Percentiles rank a stretch among this genome's conserved stretches.
phyloP scores from a whole-genome alignment of 305 asterid genomes.

The Fraxinus ornus region DNA sequence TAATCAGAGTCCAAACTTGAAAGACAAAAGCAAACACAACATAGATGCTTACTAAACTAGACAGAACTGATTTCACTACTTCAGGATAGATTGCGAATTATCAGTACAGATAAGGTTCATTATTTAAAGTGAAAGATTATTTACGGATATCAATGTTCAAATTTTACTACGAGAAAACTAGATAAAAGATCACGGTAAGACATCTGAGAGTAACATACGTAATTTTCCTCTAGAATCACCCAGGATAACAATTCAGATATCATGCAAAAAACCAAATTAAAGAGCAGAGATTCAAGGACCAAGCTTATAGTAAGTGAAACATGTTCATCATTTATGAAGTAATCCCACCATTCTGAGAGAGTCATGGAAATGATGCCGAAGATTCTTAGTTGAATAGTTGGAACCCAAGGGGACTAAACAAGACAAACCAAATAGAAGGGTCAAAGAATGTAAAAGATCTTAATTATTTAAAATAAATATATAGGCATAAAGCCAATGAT shows the following conservation, averaged over 20 bases:
- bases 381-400: not conserved
- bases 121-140: not conserved
- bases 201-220: not conserved
- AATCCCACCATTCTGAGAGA: not conserved
- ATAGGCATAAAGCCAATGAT: not conserved
- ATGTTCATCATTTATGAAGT: not conserved
- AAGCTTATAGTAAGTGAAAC: conserved; percentile 2
- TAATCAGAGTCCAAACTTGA: conserved; percentile 13
- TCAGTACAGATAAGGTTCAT: not conserved
- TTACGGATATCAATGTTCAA: not conserved
- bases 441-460: conserved; percentile 8
- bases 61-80: conserved; percentile 4
- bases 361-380: not conserved
- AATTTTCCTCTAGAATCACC: not conserved
- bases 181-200: not conserved
- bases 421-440: not conserved
- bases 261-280: conserved; percentile 2
- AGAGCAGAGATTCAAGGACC: not conserved
- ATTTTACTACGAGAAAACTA: not conserved
- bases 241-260: not conserved
- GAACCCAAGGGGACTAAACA: conserved; percentile 4
- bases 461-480: conserved; percentile 7
- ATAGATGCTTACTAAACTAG: conserved; percentile 10
- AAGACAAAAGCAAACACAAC: conserved; percentile 6
- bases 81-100: conserved; percentile 1